Conservation (phyloP, 148 eudicot species). For the Vaccinium darrowii region DNA sequence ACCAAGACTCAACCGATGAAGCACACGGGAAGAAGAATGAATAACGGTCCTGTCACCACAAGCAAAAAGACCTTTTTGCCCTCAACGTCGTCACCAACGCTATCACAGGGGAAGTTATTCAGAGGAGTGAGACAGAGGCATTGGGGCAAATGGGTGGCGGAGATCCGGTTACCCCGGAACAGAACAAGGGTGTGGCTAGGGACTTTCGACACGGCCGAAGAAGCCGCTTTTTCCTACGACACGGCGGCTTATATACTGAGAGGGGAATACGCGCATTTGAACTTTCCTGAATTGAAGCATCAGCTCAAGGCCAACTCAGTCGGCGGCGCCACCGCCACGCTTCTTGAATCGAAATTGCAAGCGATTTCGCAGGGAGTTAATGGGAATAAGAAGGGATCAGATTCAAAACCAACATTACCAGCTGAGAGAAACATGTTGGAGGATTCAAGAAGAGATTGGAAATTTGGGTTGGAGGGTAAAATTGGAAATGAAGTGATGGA, state of each 20-base stretch:
- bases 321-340: constrained; percentile 55
- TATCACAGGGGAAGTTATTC: constrained; percentile 51
- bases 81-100: constrained; percentile 20
- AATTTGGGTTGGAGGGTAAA: constrained; percentile 27
- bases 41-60: background rate
- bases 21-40: constrained; percentile 28
- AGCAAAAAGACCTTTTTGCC: constrained; percentile 8
- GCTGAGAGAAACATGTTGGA: background rate
- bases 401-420: constrained; percentile 16
- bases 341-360: constrained; percentile 74
- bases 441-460: constrained; percentile 27
- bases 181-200: constrained; percentile 90
- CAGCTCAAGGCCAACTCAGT: constrained; percentile 52
- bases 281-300: constrained; percentile 80
- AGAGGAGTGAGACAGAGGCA: constrained; percentile 96
- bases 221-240: constrained; percentile 89
- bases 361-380: constrained; percentile 42
- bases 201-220: constrained; percentile 88
- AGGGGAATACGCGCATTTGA: constrained; percentile 87
- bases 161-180: constrained; percentile 81
- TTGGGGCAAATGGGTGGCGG: constrained; percentile 99
- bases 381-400: constrained; percentile 24
- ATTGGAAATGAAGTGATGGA: constrained; percentile 28
- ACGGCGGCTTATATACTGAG: constrained; percentile 86
- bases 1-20: constrained; percentile 63